These are phyloP conservation scores for Cyberlindnera sargentensis DNA, from an alignment of 805 yeast species.

Conservation along the genomic window DNA sequence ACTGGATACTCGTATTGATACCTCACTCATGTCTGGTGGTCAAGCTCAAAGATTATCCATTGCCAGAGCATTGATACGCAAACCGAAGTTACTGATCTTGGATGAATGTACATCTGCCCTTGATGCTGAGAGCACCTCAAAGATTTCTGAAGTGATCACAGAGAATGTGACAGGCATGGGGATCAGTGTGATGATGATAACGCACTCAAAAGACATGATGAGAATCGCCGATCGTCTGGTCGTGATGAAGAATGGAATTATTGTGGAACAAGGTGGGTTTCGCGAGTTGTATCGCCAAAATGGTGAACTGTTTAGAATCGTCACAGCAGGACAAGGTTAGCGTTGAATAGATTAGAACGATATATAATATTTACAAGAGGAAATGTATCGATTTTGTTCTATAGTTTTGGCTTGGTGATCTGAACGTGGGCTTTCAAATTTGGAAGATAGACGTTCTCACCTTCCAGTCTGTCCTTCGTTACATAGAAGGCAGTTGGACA, in stretches of 20 bases:
- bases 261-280: conserved; percentile 40
- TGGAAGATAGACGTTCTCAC: conserved; percentile 4
- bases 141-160: conserved; percentile 43
- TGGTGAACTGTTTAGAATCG: conserved; percentile 28
- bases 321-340: conserved; percentile 18
- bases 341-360: background rate
- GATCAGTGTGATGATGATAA: conserved; percentile 51
- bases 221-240: conserved; percentile 44
- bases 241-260: conserved; percentile 40
- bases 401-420: background rate
- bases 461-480: conserved; percentile 14
- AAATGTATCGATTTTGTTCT: background rate
- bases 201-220: conserved; percentile 71
- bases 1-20: conserved; percentile 51
- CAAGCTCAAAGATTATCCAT: conserved; percentile 82
- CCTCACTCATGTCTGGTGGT: conserved; percentile 69
- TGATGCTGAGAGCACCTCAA: conserved; percentile 53
- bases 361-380: no score
- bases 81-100: conserved; percentile 52
- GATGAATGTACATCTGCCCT: conserved; percentile 92
- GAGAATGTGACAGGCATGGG: conserved; percentile 29
- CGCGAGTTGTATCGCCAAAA: conserved; percentile 18
- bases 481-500: conserved; percentile 15
- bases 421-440: background rate
- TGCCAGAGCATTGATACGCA: conserved; percentile 69